phyloP scores from a whole-genome alignment of 2,329 filamentous ascomycete species.

The Nigrospora osmanthi region DNA sequence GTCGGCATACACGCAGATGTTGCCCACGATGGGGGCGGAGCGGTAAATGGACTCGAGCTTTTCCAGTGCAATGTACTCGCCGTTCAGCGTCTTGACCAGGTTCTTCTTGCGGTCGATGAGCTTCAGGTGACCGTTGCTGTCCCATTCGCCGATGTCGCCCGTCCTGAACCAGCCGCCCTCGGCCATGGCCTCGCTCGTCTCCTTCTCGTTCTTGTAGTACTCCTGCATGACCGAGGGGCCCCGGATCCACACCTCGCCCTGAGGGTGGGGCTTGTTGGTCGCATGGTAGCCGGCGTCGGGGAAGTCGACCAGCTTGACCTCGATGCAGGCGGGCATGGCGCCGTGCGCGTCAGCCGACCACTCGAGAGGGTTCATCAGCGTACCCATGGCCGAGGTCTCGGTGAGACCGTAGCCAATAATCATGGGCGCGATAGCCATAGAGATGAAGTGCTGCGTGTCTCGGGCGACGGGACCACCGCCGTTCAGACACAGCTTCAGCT shows the following conservation, averaged over 20 bases:
- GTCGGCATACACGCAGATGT: conserved; percentile 50
- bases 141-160: conserved; percentile 76
- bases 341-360: conserved; percentile 72
- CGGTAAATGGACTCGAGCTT: conserved; percentile 53
- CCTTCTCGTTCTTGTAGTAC: conserved; percentile 72
- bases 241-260: conserved; percentile 85
- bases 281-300: conserved; percentile 72
- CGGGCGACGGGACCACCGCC: conserved; percentile 78
- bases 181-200: conserved; percentile 63
- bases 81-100: conserved; percentile 73
- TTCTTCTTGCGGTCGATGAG: conserved; percentile 90
- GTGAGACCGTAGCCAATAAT: conserved; percentile 83
- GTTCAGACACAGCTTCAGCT: conserved; percentile 74
- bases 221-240: conserved; percentile 62
- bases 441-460: conserved; percentile 82
- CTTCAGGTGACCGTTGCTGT: conserved; percentile 61
- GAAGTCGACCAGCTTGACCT: conserved; percentile 83
- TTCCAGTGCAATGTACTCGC: conserved; percentile 78
- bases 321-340: conserved; percentile 64
- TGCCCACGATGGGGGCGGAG: conserved; percentile 40
- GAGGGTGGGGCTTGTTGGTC: conserved; percentile 66
- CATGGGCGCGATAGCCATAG: conserved; percentile 83
- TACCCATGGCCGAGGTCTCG: conserved; percentile 73
- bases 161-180: conserved; percentile 83
- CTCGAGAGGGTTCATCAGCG: conserved; percentile 65